Base-by-base conservation (phyloP, 2,329 filamentous ascomycete genomes). In the Raffaelea albimanens region DNA sequence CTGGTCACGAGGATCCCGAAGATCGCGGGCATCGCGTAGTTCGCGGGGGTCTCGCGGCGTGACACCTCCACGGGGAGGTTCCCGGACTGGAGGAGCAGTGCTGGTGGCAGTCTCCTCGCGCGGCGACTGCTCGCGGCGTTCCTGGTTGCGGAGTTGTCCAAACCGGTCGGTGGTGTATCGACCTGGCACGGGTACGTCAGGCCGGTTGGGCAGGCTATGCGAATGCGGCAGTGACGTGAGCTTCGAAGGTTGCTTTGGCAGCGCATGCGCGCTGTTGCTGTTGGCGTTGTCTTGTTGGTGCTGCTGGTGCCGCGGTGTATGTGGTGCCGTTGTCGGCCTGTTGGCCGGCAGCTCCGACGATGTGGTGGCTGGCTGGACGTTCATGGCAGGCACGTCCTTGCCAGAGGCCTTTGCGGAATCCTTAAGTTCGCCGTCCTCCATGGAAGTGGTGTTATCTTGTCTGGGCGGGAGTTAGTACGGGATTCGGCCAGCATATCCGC, bases 361-460 rank as follows among this genome's bases (percentile, higher is more conserved):
- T n/a, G 16, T 20, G 38, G n/a, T 20, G 38, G 10, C 55, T 52
- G 21, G 50, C 41, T 19, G 48, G 43, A 21, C 50, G 38, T 52
- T 55, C 16, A 20, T 43, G 51, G 50, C 46, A 43, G 56, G 40
- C 39, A 21, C n/a, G 8, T 45, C 48, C 21, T 45, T 46, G 42
- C 50, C 22, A 11, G 47, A 44, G 34, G 51, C 29, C 47, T 52
- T 79, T 31, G 67, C 69, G 3, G 29, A 23, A 56, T 87, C 83
- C 52, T 80, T 77, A 21, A 87, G 82, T 60, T 88, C 84, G 19
- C 84, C 84, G 58, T 88, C 84, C 60, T 88, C 84, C 46, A 78
- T 76, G 51, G 83, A 80, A 7, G 25, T n/a, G 21, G 45, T 3
- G 13, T 38, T n/a, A n/a, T n/a, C 31, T 18, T 40, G 22, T 13